Evolutionary conservation across 352 stramenopile genomes (phyloP), one percentile per base, ranked within the genome.

Genomic region (Thalassiosira livingstoniorum): DNA sequence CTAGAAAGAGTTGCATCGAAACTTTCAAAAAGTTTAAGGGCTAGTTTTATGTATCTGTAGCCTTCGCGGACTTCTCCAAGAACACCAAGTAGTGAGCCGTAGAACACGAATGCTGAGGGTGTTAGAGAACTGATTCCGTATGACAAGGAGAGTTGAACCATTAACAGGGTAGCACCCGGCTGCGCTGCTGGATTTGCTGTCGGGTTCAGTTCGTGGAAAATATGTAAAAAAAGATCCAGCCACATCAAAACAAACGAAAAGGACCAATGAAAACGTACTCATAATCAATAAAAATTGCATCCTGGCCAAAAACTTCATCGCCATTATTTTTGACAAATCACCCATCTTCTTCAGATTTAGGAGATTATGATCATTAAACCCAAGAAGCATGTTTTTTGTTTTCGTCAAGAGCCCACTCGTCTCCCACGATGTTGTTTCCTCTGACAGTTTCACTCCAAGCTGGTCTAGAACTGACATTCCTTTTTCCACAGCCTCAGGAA

Each of bases 241-340:
- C 51, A 58, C 18, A 31, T 7, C 23, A 23, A 58, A 58, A 23
- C 29, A 58, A 58, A 23, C 18, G 18, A 58, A 31, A 7, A 23
- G 23, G 4, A 7, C 21, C 21, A 25, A 5, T 58, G 4, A 15
- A 5, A 7, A 58, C 5, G 10, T 15, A 15, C 51, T 45, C 32
- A 43, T 66, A 10, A 10, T 51, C 13, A 29, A 47, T 4, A 10
- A 4, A 23, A 58, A 18, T 15, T 60, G 18, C 11, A 75, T 42
- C 25, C 31, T 63, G 42, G 55, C 47, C 4, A 75, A 53, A 37
- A 75, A 62, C 63, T 81, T 74, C 74, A 81, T 75, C 13, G 63
- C 63, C 53, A 69, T 70, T 34, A 58, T 31, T 25, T 60, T 57
- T n/a, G 13, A 43, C 23, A 5, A 42, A 23, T 63, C 29, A 11